Base-by-base conservation (phyloP, 768 basidiomycete species). In the Panellus pusillus region DNA sequence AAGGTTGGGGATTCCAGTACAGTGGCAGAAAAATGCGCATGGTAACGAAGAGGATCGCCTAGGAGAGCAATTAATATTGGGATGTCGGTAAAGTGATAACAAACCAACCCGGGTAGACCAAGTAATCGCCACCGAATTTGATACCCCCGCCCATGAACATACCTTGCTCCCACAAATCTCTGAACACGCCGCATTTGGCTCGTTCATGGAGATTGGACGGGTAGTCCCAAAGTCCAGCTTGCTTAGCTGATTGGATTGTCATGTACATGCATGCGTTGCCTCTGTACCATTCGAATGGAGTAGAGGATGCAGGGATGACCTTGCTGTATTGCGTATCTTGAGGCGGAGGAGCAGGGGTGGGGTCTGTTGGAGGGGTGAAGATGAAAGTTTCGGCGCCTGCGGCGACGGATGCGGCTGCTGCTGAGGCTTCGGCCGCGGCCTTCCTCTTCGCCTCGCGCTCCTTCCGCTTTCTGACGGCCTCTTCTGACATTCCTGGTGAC, bases 11-110 rank as follows among this genome's bases (percentile, higher is more conserved):
- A 83, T 12, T 88, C 79, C 28, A 92, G 69, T 12, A 97, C 89
- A 6, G 89, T 86, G 18, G 89, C 89, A 18, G 87, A 86, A 66
- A 98, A 98, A 68, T 99, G 97, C 2, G 96, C 97, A 66, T 99
- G 97, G 68, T 96, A 99, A 20, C 97, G 82, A 47, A 98, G 72
- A 9, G 95, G 93, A 67, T 99, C 94, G 50, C 93, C 93, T 96
- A 19, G 4, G 9, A 56, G 1, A 24, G 32, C 38, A 42, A 47
- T 42, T 27, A 42, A 46, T 17, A 59, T 37, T 14, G 47, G 15
- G 28, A 36, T 7, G 12, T 29, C 28, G 28, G 46, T 15, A 32
- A 15, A 37, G 49, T n/a, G 24, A 15, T 35, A 20, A 9, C 19
- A 52, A 45, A 70, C 82, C 38, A 66, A 89, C 96, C 96, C 47